phyloP scores from a whole-genome alignment of 2,329 filamentous ascomycete species.

The Microthyrium microscopicum region DNA sequence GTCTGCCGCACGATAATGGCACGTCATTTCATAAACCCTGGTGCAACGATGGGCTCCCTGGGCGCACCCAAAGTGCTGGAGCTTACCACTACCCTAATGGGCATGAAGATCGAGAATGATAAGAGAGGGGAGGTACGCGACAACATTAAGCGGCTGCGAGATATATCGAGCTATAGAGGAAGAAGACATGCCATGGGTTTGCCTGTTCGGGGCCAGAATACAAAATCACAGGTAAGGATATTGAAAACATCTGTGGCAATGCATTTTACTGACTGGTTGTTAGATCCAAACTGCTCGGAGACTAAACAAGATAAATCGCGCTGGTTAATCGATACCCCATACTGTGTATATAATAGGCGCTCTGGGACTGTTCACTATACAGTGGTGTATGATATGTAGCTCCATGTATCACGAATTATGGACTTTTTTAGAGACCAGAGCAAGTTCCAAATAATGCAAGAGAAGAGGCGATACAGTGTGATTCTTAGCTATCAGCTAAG shows the following conservation, averaged over 20 bases:
- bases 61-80: conserved; percentile 61
- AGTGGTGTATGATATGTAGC: too few relatives aligned
- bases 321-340: too few relatives aligned
- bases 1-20: conserved; percentile 63
- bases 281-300: conserved; percentile 42
- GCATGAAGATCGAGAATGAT: conserved; percentile 90
- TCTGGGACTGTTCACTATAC: too few relatives aligned
- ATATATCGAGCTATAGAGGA: conserved; percentile 82
- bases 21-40: conserved; percentile 74
- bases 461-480: too few relatives aligned
- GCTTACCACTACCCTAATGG: conserved; percentile 69
- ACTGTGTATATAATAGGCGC: too few relatives aligned
- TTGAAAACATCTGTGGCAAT: conserved; percentile 7
- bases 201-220: conserved; percentile 81
- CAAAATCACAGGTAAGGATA: conserved; percentile 49
- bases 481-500: too few relatives aligned
- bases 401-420: too few relatives aligned
- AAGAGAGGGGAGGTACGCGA: conserved; percentile 60
- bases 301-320: conserved; percentile 42
- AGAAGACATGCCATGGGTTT: conserved; percentile 82
- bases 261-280: conserved; percentile 10
- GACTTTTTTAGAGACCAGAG: too few relatives aligned
- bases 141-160: conserved; percentile 71
- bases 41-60: conserved; percentile 59
- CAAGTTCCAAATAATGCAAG: too few relatives aligned